These are phyloP conservation scores for Trametes punicea DNA, from an alignment of 768 basidiomycete genomes.

Conservation along the genomic window DNA sequence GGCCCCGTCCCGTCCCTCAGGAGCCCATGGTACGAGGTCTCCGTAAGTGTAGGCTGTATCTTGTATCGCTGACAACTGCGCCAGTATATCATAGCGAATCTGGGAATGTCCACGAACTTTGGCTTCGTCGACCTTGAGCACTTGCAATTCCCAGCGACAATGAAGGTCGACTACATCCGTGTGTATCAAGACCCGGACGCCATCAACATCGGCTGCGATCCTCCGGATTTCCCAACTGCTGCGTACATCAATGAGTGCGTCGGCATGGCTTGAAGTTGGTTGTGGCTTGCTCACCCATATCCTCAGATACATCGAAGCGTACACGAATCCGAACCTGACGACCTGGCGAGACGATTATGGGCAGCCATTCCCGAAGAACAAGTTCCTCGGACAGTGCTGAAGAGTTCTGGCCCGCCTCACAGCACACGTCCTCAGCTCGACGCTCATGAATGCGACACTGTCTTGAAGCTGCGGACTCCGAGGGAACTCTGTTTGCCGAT, in stretches of 20 bases:
- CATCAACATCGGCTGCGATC: conserved; percentile 66
- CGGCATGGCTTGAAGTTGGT: background rate
- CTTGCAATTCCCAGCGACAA: conserved; percentile 48
- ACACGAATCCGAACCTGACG: conserved; percentile 62
- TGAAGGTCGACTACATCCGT: conserved; percentile 82
- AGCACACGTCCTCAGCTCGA: background rate
- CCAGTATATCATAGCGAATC: conserved; percentile 53
- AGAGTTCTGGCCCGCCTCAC: no score
- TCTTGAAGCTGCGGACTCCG: no score
- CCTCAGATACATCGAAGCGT: conserved; percentile 61
- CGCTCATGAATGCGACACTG: no score
- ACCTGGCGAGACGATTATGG: conserved; percentile 45
- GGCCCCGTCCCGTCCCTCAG: conserved; percentile 68
- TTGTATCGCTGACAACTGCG: background rate
- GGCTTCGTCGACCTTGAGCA: conserved; percentile 55
- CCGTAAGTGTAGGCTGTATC: background rate
- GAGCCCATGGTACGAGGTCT: conserved; percentile 72
- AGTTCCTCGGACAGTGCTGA: conserved; percentile 43
- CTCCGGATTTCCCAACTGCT: conserved; percentile 67
- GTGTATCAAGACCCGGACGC: conserved; percentile 59
- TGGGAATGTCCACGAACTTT: conserved; percentile 64
- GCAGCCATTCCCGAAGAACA: conserved; percentile 52
- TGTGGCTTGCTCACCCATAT: background rate
- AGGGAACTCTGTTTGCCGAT: background rate
- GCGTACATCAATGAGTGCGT: conserved; percentile 72